Conservation (phyloP, 306 rosid genomes). For the Mucuna pruriens region DNA sequence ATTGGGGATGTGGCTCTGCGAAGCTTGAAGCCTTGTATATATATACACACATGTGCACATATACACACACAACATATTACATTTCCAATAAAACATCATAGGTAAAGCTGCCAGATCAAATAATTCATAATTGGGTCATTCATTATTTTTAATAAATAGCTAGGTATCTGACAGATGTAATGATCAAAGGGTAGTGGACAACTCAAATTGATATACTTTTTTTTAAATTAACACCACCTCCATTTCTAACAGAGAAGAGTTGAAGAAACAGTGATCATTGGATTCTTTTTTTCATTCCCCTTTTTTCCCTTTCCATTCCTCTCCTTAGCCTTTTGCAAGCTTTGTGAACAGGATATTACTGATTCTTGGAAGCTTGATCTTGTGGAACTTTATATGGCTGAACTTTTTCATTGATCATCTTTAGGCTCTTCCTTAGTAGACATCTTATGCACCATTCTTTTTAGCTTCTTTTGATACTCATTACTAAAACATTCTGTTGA, state of each 20-base stretch:
- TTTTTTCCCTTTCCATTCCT: background rate
- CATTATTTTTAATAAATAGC: slow-evolving; percentile 15
- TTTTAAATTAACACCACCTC: background rate
- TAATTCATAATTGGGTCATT: background rate
- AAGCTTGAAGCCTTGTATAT: background rate
- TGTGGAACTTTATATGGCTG: slow-evolving; percentile 29
- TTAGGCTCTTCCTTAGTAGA: slow-evolving; percentile 22
- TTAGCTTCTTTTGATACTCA: slow-evolving; percentile 25
- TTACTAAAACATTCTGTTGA: slow-evolving; percentile 14
- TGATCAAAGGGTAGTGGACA: slow-evolving; percentile 18
- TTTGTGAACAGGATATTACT: slow-evolving; percentile 30
- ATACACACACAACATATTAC: background rate
- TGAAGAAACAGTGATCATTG: slow-evolving; percentile 7
- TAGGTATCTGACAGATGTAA: background rate
- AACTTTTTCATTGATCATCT: slow-evolving; percentile 12
- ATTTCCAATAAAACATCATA: slow-evolving; percentile 4
- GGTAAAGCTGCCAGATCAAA: slow-evolving; percentile 2
- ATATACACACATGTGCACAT: background rate
- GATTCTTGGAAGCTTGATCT: slow-evolving; percentile 17
- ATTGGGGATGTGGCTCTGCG: background rate
- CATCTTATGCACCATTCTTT: slow-evolving; percentile 16
- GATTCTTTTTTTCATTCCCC: background rate
- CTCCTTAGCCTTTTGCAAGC: background rate
- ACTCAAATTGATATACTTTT: background rate
- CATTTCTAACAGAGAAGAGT: slow-evolving; percentile 2